Base-by-base conservation (phyloP, 441 rosid species). In the Populus trichocarpa region DNA sequence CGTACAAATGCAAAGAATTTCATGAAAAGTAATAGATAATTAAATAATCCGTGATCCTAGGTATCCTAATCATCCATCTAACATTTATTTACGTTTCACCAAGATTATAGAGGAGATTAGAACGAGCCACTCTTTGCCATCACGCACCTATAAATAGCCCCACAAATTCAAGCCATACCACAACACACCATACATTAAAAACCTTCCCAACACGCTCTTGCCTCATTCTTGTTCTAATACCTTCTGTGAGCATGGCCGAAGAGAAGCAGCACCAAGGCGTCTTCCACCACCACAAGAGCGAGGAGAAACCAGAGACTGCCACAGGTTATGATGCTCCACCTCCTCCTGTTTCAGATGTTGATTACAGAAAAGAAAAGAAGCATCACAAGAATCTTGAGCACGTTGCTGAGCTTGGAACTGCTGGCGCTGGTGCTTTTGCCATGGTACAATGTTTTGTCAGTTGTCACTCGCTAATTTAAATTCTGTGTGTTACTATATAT, bases 321-420 rank as follows among this genome's bases (percentile, higher is more conserved):
- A 50, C 75, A 32, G 23, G 71, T 13, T 50, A 25, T 61, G 74
- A 42, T 53, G 59, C 8, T 5, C n/a, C 69, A 4, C 23, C 72
- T 32, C 50, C 7, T 35, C 66, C 53, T 3, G 42, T 74, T 40
- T 22, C 83, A 0, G 83, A 85, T 40, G 76, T 46, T 28, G 93
- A 87, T 75, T 82, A 87, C 78, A 71, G 46, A 73, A 83, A 86
- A 84, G 90, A 90, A 84, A 91, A 90, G 87, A 90, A 90, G 85
- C 90, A 90, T 79, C 93, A 87, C 85, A 87, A 87, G 79, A 90
- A 81, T 77, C 89, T 36, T 26, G 88, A 88, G 77, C 85, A 86
- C 67, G 14, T 83, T 2, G 89, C 88, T 1, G 89, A 84, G 75
- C 50, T 88, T 0, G 91, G 88, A 0, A 57, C 86, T 9, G 81